phyloP scores from a whole-genome alignment of 164 flowering plant genomes.

The Tetracentron sinense region DNA sequence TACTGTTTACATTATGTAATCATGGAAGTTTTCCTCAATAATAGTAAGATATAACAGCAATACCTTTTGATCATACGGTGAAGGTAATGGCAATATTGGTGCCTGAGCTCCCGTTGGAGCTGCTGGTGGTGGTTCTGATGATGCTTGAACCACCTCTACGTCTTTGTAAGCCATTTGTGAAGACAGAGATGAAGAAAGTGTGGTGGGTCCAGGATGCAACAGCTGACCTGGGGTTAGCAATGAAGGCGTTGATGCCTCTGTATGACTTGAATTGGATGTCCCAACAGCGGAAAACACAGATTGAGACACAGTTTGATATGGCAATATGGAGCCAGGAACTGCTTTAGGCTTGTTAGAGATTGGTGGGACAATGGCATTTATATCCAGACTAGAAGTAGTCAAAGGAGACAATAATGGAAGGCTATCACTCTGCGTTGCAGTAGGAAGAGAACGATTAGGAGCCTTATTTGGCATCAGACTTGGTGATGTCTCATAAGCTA shows the following conservation, averaged over 20 bases:
- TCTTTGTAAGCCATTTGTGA: conserved; percentile 50
- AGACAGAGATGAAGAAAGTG: conserved; percentile 37
- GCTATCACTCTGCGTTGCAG: conserved; percentile 26
- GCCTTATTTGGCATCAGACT: conserved; percentile 39
- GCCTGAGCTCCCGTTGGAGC: conserved; percentile 50
- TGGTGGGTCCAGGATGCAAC: conserved; percentile 46
- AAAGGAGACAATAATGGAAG: conserved; percentile 38
- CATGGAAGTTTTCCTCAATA: background rate
- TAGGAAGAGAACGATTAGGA: conserved; percentile 32
- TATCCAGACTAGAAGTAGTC: conserved; percentile 32
- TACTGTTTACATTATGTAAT: too few relatives aligned
- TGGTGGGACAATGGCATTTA: conserved; percentile 32
- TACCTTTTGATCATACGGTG: conserved; percentile 51
- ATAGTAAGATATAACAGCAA: background rate
- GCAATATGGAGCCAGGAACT: conserved; percentile 31
- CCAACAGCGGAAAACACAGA: conserved; percentile 31
- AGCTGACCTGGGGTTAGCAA: conserved; percentile 71
- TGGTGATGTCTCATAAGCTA: conserved; percentile 38
- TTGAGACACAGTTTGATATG: conserved; percentile 38
- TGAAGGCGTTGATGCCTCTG: conserved; percentile 43
- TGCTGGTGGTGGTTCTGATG: conserved; percentile 28
- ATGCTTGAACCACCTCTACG: conserved; percentile 57
- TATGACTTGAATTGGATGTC: conserved; percentile 32
- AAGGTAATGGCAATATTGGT: conserved; percentile 64
- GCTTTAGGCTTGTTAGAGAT: conserved; percentile 42